phyloP scores from a whole-genome alignment of 2,329 filamentous ascomycete species.

The Penicillium sp. region DNA sequence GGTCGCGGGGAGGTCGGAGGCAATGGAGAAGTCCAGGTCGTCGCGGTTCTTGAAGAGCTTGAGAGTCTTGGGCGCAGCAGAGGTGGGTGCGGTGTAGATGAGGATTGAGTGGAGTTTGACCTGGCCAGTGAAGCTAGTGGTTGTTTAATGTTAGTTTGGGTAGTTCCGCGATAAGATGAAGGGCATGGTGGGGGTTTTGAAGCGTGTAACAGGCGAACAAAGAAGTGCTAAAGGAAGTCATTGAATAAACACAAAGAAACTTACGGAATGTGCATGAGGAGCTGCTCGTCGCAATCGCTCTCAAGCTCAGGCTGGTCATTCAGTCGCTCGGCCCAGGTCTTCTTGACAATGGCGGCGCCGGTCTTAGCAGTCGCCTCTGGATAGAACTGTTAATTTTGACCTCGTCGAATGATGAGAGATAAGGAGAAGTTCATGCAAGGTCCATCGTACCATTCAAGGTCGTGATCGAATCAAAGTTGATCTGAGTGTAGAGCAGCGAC shows the following conservation, averaged over 20 bases:
- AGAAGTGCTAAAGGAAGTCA: neutral
- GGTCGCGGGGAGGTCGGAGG: constrained; percentile 71
- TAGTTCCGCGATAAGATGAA: constrained; percentile 28
- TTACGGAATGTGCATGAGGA: constrained; percentile 90
- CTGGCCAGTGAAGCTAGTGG: constrained; percentile 82
- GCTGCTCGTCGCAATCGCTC: constrained; percentile 88
- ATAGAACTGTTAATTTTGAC: neutral
- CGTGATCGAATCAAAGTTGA: constrained; percentile 83
- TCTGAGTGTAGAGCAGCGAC: constrained; percentile 87
- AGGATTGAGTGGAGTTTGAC: constrained; percentile 91
- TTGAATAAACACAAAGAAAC: constrained; percentile 36
- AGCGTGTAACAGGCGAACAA: constrained; percentile 1
- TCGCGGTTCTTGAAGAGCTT: constrained; percentile 88
- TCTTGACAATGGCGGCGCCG: constrained; percentile 79
- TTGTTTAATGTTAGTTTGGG: constrained; percentile 15
- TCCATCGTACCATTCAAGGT: constrained; percentile 73
- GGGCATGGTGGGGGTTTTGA: constrained; percentile 36
- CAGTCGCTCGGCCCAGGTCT: constrained; percentile 87
- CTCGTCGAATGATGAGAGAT: neutral
- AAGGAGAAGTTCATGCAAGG: neutral
- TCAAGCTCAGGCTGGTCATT: constrained; percentile 73
- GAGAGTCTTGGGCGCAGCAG: constrained; percentile 77
- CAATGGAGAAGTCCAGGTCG: constrained; percentile 82
- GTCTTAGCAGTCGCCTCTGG: constrained; percentile 66
- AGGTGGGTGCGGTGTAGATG: constrained; percentile 75